Evolutionary conservation across 495 filamentous ascomycete species (phyloP), one percentile per base, ranked within the genome.

Genomic region (Podospora anserina): DNA sequence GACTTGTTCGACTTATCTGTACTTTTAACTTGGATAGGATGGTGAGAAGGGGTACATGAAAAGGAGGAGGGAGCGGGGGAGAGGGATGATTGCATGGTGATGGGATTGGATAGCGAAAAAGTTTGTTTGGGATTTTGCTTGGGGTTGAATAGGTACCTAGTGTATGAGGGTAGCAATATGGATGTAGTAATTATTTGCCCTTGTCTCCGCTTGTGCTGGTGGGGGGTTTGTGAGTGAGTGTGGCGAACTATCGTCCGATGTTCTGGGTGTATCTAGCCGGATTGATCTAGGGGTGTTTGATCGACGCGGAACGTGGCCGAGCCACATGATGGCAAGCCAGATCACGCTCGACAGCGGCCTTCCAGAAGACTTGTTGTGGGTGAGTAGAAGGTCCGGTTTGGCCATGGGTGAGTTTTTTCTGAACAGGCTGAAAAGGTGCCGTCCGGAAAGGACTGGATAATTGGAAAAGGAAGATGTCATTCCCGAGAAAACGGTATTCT

Each of bases 351-450:
- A 58, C 6, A 58, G 55, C 6, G 64, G n/a, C n/a, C 66, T 59
- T 68, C 66, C 61, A 64, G 66, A 64, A 68, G 61, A 28, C 18
- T 26, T 44, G 1, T 3, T 54, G 16, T 56, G 30, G 26, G 60
- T 67, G 34, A 39, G 34, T 39, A 39, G 34, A 39, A 39, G 34
- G 34, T 11, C 60, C 28, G 28, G 54, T 64, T 70, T 64, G 67
- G 13, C 68, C n/a, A 64, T 23, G 23, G 23, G 23, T 23, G 23
- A 23, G 1, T 28, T n/a, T 44, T 32, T 20, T 44, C 39, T n/a
- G 57, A 44, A 57, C 63, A 68, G 69, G 66, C 69, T 68, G 66
- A 71, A 68, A 11, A 39, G 34, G 34, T 56, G 62, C n/a, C 19
- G n/a, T 6, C 16, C 23, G n/a, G 5, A 39, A 5, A 39, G 11